Percentiles rank a stretch among this genome's conserved stretches.
Conservation (phyloP, 805 yeast genomes). For the Hanseniaspora hatyaiensis region DNA sequence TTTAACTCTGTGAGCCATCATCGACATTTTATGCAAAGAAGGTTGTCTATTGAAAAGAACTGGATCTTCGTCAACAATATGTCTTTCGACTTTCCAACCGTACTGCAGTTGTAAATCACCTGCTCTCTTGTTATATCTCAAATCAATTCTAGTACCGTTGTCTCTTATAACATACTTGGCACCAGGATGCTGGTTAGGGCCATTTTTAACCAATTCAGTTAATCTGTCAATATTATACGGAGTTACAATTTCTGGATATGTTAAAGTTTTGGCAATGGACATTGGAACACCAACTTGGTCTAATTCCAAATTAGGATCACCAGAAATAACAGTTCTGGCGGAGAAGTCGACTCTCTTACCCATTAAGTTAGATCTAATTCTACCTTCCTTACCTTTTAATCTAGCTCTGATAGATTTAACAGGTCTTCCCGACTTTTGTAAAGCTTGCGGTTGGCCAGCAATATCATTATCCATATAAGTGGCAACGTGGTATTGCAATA, state of each 20-base stretch:
- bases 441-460: slow-evolving; percentile 98
- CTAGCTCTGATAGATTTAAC: slow-evolving; percentile 98
- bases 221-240: slow-evolving; percentile 91
- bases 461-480: slow-evolving; percentile 99
- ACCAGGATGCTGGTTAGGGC: slow-evolving; percentile 99
- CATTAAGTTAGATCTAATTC: slow-evolving; percentile 96
- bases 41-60: slow-evolving; percentile 98
- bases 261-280: slow-evolving; percentile 86
- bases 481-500: slow-evolving; percentile 94
- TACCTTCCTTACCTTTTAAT: slow-evolving; percentile 97
- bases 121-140: slow-evolving; percentile 92
- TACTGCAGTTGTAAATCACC: slow-evolving; percentile 96
- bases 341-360: slow-evolving; percentile 99
- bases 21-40: slow-evolving; percentile 96
- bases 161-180: slow-evolving; percentile 97
- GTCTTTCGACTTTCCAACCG: slow-evolving; percentile 99
- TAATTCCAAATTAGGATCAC: slow-evolving; percentile 94
- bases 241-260: slow-evolving; percentile 95
- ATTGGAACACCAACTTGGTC: slow-evolving; percentile 99
- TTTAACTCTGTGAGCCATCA: slow-evolving; percentile 98
- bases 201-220: slow-evolving; percentile 89
- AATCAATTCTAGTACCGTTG: slow-evolving; percentile 96
- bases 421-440: slow-evolving; percentile 97
- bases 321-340: slow-evolving; percentile 97
- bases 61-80: slow-evolving; percentile 93